Evolutionary conservation across 148 eudicot genomes (phyloP), one percentile per base, ranked within the genome.

Genomic region (Bassia scoparia): DNA sequence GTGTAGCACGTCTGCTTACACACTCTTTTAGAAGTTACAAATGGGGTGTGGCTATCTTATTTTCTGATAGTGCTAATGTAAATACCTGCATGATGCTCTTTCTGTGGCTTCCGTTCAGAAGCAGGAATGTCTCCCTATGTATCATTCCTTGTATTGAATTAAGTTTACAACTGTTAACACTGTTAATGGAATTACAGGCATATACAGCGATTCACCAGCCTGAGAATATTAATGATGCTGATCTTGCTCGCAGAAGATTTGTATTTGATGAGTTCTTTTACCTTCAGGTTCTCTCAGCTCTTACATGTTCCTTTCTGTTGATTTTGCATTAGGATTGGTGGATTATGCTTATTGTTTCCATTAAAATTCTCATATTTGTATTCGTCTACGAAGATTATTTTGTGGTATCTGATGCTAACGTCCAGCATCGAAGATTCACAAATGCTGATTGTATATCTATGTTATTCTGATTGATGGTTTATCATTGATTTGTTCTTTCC

Each of bases 221-320:
- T 49, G 81, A 79, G 76, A 80, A 78, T 81, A 67, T 94, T 66
- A 70, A 67, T 60, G 81, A 82, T 73, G 98, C 98, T 72, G 88
- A 91, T 76, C 79, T 81, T 80, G 98, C 98, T 78, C 97, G 97
- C 79, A 88, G 67, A 83, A 88, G 98, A 83, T 87, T 91, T 78
- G 84, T 94, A 78, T 94, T 94, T 87, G 98, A 94, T 55, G 98
- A 94, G 81, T 94, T 94, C 85, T 94, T 94, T 80, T 91, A 94
- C 81, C 86, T 94, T 74, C 98, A 94, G 98, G 98, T 91, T 71
- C 61, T 43, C 35, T 65, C 30, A 61, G 37, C 64, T 60, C 52
- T 55, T 62, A 62, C 48, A 69, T 50, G 50, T 67, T 31, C 5
- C 38, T 24, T 43, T 7, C 7, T 1, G 43, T 31, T 54, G 7